These are phyloP conservation scores for Arthroderma sp. DNA, from an alignment of 2,329 filamentous ascomycete species.

Conservation along the genomic window DNA sequence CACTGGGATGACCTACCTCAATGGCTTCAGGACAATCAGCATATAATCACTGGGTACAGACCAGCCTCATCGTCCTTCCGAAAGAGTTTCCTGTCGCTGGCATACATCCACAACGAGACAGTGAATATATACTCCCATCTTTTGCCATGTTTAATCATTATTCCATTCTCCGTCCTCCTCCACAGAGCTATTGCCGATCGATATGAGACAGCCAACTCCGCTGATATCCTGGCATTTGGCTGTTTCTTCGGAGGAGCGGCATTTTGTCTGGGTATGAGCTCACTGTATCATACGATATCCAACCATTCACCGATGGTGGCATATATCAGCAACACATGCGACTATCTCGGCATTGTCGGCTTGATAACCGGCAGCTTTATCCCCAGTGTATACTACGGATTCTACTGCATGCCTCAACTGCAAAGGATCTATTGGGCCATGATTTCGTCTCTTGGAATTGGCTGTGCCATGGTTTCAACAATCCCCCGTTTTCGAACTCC, in stretches of 20 bases:
- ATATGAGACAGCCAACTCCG: constrained; percentile 47
- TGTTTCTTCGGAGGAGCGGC: constrained; percentile 69
- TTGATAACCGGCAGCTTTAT: constrained; percentile 87
- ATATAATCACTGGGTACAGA: constrained; percentile 54
- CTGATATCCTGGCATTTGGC: constrained; percentile 58
- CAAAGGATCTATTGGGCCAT: constrained; percentile 61
- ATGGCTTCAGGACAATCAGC: constrained; percentile 54
- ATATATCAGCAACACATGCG: constrained; percentile 78
- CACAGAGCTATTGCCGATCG: constrained; percentile 48
- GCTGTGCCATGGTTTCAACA: constrained; percentile 63
- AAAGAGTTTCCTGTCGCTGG: constrained; percentile 44
- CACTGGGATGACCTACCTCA: constrained; percentile 40
- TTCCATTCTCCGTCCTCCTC: constrained; percentile 39
- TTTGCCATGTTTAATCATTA: constrained; percentile 50
- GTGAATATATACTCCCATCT: constrained; percentile 63
- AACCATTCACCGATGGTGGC: constrained; percentile 73
- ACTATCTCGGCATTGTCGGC: constrained; percentile 86
- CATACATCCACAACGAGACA: constrained; percentile 54
- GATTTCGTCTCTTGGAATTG: constrained; percentile 65
- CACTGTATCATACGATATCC: constrained; percentile 68
- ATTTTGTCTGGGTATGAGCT: constrained; percentile 64
- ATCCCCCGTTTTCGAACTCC: constrained; percentile 75
- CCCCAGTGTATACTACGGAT: constrained; percentile 76
- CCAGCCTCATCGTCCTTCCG: constrained; percentile 48
- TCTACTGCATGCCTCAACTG: constrained; percentile 54